Conservation (phyloP, 495 filamentous ascomycete species). For the Penicillium canescens region DNA sequence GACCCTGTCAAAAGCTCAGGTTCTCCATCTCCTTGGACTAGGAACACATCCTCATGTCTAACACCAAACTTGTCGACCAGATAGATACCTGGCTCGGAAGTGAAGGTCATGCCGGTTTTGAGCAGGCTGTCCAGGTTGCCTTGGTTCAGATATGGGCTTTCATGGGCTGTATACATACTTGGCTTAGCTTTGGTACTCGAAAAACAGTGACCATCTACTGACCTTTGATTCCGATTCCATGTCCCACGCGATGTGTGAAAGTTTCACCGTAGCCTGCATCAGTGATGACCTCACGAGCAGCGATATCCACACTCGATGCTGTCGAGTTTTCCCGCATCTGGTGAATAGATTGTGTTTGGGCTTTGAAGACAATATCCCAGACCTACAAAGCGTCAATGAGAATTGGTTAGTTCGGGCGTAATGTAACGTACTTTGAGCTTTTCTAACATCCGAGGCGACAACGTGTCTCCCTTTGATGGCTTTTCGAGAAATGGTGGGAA, state of each 20-base stretch:
- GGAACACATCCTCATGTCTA: constrained; percentile 53
- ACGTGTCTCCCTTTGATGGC: constrained; percentile 6
- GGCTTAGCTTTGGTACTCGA: background rate
- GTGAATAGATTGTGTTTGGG: constrained; percentile 46
- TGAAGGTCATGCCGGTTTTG: constrained; percentile 54
- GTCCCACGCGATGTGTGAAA: constrained; percentile 59
- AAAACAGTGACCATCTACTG: background rate
- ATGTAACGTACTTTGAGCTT: constrained; percentile 37
- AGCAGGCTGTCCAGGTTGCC: constrained; percentile 44
- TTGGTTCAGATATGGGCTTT: constrained; percentile 57
- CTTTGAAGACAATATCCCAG: constrained; percentile 52
- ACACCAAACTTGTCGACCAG: constrained; percentile 54
- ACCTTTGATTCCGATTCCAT: constrained; percentile 59
- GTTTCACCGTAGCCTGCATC: constrained; percentile 49
- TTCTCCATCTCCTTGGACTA: constrained; percentile 45
- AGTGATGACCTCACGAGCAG: constrained; percentile 50
- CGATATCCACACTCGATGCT: constrained; percentile 54
- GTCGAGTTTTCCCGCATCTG: constrained; percentile 43
- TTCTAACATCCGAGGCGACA: constrained; percentile 29
- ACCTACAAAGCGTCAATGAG: constrained; percentile 18
- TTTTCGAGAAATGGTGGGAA: constrained; percentile 39
- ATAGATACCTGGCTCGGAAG: constrained; percentile 57
- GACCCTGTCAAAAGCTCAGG: constrained; percentile 46
- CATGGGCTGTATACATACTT: constrained; percentile 38
- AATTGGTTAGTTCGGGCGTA: background rate